Evolutionary conservation across 2,329 filamentous ascomycete species (phyloP), one percentile per base, ranked within the genome.

Genomic region (Aschersonia sp.): DNA sequence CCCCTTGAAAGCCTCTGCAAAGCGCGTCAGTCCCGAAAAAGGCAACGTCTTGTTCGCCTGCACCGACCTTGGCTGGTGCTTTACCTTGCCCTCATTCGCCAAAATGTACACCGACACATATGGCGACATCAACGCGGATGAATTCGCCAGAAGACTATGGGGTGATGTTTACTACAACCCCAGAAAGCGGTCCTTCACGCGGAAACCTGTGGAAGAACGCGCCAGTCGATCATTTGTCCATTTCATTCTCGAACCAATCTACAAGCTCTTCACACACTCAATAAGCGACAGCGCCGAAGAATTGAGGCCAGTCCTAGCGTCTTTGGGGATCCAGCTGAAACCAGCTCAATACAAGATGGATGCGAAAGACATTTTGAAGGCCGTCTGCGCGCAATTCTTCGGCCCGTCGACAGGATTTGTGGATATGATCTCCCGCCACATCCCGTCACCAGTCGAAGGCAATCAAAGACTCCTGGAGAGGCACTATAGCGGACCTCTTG

Each of bases 1-100:
- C 31, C 90, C 92, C 4, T 83, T 87, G 2, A 78, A 79, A 56
- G 88, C 89, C 31, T 86, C 87, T 58, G 79, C 76, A 51, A 80
- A 79, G 64, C 79, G 92, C 53, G 66, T 98, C 52, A 97, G 90
- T 55, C 92, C 92, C 0, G 92, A 98, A 61, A 95, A 89, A 67
- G 92, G 92, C 51, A 98, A 98, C 61, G 92, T 98, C n/a, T 81
- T 94, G 8, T 98, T 98, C 61, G 86, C 90, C 1, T 95, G 87
- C 63, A 87, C 85, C 45, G 84, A 81, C 50, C 90, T 97, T 83
- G 84, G 86, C 48, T 98, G 92, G 92, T 94, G 87, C 63, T 95
- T 98, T 62, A 97, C 89, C 0, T 70, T 98, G 35, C 82, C 83
- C 52, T 95, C 89, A 1, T 98, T 98, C 61, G 84, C 92, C 10